Evolutionary conservation across 805 yeast species (phyloP).

Genomic region (Cyberlindnera suaveolens): DNA sequence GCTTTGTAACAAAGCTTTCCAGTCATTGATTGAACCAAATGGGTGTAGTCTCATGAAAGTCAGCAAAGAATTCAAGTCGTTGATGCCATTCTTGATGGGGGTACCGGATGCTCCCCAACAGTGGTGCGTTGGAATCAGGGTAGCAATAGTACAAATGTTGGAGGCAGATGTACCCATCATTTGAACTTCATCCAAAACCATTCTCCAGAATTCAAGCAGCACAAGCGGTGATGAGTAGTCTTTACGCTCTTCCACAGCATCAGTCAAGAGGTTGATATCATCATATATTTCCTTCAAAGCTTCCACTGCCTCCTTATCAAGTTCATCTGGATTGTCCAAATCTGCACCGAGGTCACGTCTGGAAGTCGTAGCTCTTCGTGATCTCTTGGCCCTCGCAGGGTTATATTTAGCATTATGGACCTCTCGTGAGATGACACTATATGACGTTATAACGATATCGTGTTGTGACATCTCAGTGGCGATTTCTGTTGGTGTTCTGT

Average conservation of each 20-base stretch:
- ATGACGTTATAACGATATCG: conserved; percentile 81
- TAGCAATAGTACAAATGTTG: conserved; percentile 74
- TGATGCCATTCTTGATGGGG: conserved; percentile 61
- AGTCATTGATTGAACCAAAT: conserved; percentile 30
- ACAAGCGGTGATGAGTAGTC: conserved; percentile 81
- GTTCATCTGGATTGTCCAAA: neutral
- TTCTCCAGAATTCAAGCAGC: conserved; percentile 80
- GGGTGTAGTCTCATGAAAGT: conserved; percentile 66
- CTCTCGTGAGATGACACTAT: conserved; percentile 64
- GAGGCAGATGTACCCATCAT: conserved; percentile 74
- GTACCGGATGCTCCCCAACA: conserved; percentile 99
- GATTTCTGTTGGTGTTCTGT: conserved; percentile 27
- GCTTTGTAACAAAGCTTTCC: conserved; percentile 11
- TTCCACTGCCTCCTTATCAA: conserved; percentile 3
- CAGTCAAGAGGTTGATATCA: conserved; percentile 7
- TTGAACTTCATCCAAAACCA: conserved; percentile 90
- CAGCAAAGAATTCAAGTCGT: conserved; percentile 67
- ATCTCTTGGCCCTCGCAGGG: conserved; percentile 34
- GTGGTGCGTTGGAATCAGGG: conserved; percentile 75
- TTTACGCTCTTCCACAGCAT: conserved; percentile 2
- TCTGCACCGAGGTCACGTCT: neutral
- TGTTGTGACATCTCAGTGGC: conserved; percentile 50
- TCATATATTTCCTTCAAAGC: conserved; percentile 8
- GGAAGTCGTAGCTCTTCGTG: conserved; percentile 7
- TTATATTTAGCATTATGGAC: conserved; percentile 73